These are phyloP conservation scores for Sanghuangporus weigelae DNA, from an alignment of 1,284 basidiomycete species.

Conservation along the genomic window DNA sequence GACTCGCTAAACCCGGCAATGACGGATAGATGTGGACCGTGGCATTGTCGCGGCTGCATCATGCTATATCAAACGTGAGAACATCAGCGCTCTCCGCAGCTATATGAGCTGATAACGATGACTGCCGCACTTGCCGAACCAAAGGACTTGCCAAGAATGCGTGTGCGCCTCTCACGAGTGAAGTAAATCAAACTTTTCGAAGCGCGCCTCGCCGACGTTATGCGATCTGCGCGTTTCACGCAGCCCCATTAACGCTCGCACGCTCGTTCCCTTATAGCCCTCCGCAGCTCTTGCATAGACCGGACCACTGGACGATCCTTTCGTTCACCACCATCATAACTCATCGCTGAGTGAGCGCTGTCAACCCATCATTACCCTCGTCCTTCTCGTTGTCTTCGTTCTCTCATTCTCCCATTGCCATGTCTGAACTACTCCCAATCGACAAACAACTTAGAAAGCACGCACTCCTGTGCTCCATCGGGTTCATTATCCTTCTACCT, in stretches of 20 bases:
- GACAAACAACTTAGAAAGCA: slow-evolving; percentile 36
- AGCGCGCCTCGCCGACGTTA: slow-evolving; percentile 9
- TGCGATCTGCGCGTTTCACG: neutral
- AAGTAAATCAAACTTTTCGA: neutral
- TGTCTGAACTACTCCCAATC: slow-evolving; percentile 1
- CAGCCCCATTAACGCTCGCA: neutral
- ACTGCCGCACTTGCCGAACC: slow-evolving; percentile 7
- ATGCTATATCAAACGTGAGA: neutral
- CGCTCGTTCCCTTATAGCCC: neutral
- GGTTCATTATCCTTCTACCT: slow-evolving; percentile 57
- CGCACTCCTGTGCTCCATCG: slow-evolving; percentile 46
- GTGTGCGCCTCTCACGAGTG: slow-evolving; percentile 7
- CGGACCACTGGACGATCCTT: neutral
- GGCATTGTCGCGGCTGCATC: no score
- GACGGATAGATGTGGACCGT: neutral
- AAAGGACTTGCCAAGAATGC: slow-evolving; percentile 6
- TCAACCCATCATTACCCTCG: neutral
- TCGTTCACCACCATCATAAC: neutral
- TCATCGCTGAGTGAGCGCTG: neutral
- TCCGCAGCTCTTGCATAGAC: neutral
- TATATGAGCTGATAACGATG: neutral
- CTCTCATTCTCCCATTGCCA: neutral
- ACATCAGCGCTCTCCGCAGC: slow-evolving; percentile 7
- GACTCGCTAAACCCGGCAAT: neutral
- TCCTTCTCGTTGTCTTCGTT: neutral